Evolutionary conservation across 306 rosid species (phyloP), one percentile per base, ranked within the genome.

Genomic region (Cucumis melo): DNA sequence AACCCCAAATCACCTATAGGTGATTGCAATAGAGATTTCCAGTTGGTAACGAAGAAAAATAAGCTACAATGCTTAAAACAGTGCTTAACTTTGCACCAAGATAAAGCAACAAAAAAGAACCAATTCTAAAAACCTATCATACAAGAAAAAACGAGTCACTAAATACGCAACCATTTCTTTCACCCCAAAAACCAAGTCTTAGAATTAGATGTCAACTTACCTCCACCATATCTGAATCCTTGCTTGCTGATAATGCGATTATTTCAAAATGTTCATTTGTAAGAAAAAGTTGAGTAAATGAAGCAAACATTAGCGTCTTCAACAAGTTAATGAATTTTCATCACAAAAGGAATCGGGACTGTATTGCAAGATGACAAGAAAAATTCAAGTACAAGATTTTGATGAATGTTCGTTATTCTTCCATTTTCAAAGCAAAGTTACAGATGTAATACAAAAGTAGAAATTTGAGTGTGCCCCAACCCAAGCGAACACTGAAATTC

Each of bases 261-360:
- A 0, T 89, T 78, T 88, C 70, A 89, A 81, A 73, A 53, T 58
- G 78, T 79, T 82, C 97, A 90, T 90, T 12, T 61, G 60, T 81
- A 44, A 62, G 75, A 70, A 23, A 57, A 71, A 71, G 23, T 71
- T 24, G 1, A 21, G 72, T 15, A 64, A 38, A 36, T 9, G 13
- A 71, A 48, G 36, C 29, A 68, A 27, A 27, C 1, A 27, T 27
- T 68, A n/a, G 24, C 46, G 12, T 8, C 50, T 21, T 11, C 70
- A 21, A 68, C n/a, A 42, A 41, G 19, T 38, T 65, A 10, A 19
- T 2, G 36, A 2, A 21, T 11, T 11, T 36, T 17, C 16, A 23
- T 62, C 70, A 23, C 5, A 68, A 3, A 38, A 12, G 55, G 36
- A 67, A n/a, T 10, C 39, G 51, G 48, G 21, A 20, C 67, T 15